These are phyloP conservation scores for Coemansia sp. DNA, from an alignment of 192 early-diverging fungal genomes.

Conservation along the genomic window DNA sequence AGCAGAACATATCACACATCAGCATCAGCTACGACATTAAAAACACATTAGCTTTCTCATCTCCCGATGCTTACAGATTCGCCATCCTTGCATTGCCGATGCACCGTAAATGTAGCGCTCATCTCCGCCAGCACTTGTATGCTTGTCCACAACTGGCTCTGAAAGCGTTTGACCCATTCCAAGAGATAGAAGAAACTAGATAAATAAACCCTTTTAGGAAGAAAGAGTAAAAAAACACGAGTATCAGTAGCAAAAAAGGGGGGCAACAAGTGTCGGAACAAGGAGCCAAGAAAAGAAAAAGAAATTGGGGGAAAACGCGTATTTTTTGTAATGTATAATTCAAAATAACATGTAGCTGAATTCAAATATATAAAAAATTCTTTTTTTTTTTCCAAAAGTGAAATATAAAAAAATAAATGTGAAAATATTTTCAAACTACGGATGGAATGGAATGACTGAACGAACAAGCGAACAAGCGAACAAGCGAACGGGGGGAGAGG, in stretches of 20 bases:
- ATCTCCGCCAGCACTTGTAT: slow-evolving; percentile 71
- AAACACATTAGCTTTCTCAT: neutral
- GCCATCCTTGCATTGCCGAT: slow-evolving; percentile 97
- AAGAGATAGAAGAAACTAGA: slow-evolving; percentile 10
- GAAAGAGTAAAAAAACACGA: neutral
- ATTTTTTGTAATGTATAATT: neutral
- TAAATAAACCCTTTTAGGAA: neutral
- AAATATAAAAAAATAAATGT: slow-evolving; percentile 13
- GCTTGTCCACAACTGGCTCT: slow-evolving; percentile 90
- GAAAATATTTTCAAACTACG: slow-evolving; percentile 11
- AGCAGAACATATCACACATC: neutral
- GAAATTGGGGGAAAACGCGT: slow-evolving; percentile 5
- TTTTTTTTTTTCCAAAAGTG: neutral
- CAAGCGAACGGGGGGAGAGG: too few species aligned
- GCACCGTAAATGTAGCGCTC: slow-evolving; percentile 80
- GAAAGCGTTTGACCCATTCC: slow-evolving; percentile 96
- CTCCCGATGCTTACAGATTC: slow-evolving; percentile 59
- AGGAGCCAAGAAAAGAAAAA: neutral
- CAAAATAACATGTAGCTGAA: slow-evolving; percentile 14
- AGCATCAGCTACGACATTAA: neutral
- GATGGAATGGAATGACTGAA: neutral
- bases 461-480: too few species aligned
- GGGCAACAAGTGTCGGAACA: too few species aligned
- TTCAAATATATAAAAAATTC: slow-evolving; percentile 7
- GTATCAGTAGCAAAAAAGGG: slow-evolving; percentile 1